Base-by-base conservation (phyloP, 306 rosid species). In the Neltuma alba region DNA sequence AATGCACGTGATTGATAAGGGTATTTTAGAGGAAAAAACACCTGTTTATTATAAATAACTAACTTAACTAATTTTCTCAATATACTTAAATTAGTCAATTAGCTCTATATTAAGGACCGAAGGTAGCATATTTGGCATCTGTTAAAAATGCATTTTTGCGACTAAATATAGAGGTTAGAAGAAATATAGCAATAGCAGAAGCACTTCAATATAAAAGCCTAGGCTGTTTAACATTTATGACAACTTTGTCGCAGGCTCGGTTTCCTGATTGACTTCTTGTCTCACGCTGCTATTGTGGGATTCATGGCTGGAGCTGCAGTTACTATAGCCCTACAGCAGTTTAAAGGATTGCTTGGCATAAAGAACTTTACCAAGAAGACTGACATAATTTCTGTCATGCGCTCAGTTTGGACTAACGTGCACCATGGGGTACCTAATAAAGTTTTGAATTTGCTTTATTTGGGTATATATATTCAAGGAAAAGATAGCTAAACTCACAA, bases 281-380 rank as follows among this genome's bases (percentile, higher is more conserved):
- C 97, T 63, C 95, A 91, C 40, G 99, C 97, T 76, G 94, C 97
- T 40, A 91, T 94, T 61, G 91, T 92, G 70, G 97, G 99, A 21
- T 94, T 94, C 89, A 92, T 94, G 97, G 94, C 72, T 10, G 99
- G 99, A 75, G 95, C 99, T 30, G 94, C 99, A 40, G 57, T 94
- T 66, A 94, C 97, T 37, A 94, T 94, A 76, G 79, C 89, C 83
- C 83, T 94, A 68, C 99, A 94, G 40, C 99, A 94, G 77, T 97
- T 94, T 18, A 94, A 92, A 79, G 99, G 97, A 76, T 79, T 94
- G 10, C 85, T 94, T 44, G 99, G 99, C 61, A 75, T 94, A 44
- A 7, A 34, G 70, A 4, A 2, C 0, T 92, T 92, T 84, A 92
- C 99, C 5, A 92, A 74, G 88, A 91, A 91, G 20, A 87, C 91